phyloP scores from a whole-genome alignment of 768 basidiomycete genomes.

The Rhodotorula babjevae region DNA sequence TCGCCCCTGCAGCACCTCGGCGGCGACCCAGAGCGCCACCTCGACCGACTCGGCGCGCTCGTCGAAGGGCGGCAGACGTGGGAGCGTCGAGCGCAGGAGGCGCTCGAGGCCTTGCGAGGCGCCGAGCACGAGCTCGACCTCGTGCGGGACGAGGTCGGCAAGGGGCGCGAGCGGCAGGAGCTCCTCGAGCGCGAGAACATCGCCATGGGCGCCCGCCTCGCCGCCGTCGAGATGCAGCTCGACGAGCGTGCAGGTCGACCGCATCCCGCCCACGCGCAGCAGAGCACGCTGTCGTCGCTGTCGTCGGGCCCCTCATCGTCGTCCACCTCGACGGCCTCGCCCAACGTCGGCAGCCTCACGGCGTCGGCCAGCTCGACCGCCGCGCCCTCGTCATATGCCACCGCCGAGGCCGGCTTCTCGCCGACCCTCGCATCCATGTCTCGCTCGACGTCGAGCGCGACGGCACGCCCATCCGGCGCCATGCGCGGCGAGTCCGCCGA shows the following conservation, averaged over 20 bases:
- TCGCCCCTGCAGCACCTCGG: conserved; percentile 6
- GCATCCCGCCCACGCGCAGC: background rate
- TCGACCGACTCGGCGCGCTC: conserved; percentile 13
- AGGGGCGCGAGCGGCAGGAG: background rate
- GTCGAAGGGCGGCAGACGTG: conserved; percentile 2
- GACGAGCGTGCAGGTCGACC: background rate
- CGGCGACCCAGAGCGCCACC: conserved; percentile 1
- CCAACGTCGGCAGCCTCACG: background rate
- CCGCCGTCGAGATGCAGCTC: conserved; percentile 2
- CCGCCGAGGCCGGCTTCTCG: background rate
- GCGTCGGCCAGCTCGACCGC: background rate
- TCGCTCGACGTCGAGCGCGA: background rate
- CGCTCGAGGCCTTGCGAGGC: conserved; percentile 2
- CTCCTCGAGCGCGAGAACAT: conserved; percentile 10
- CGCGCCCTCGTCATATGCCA: background rate
- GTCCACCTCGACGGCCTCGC: background rate
- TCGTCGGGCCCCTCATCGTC: background rate
- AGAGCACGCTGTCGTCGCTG: background rate
- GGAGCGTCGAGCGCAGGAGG: conserved; percentile 13
- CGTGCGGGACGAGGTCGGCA: background rate
- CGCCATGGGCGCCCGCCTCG: conserved; percentile 5
- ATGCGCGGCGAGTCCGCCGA: no score
- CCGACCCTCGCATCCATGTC: conserved; percentile 1
- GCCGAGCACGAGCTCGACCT: conserved; percentile 3
- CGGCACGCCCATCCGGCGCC: no score